Conservation (phyloP, 257 asterid genomes). For the Gardenia jasminoides region DNA sequence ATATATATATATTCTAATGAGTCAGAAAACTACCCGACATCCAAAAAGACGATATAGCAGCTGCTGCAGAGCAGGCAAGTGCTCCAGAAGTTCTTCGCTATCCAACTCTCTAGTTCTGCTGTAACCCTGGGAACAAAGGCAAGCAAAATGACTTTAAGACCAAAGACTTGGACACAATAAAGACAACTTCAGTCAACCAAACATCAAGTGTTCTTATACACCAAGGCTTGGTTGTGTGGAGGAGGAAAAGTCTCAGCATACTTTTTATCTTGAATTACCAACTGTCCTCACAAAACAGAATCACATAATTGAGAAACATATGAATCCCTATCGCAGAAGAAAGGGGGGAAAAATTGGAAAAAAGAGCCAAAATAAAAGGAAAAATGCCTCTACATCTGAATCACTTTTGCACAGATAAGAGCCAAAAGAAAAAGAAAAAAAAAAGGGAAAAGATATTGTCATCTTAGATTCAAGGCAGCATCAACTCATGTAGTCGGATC, state of each 20-base stretch:
- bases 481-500: neutral
- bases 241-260: neutral
- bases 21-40: slow-evolving; percentile 68
- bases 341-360: neutral
- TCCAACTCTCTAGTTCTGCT: slow-evolving; percentile 89
- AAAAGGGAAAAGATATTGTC: neutral
- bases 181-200: neutral
- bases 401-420: neutral
- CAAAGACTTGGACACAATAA: neutral
- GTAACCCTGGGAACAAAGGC: slow-evolving; percentile 59
- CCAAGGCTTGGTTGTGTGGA: neutral
- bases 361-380: too few relatives aligned
- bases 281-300: neutral
- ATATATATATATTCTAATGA: slow-evolving; percentile 14
- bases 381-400: neutral
- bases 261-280: neutral
- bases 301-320: neutral
- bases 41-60: slow-evolving; percentile 86
- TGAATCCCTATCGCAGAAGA: neutral
- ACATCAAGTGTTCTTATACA: neutral
- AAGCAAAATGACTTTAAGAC: slow-evolving; percentile 17
- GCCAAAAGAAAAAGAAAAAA: neutral
- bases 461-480: neutral
- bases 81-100: slow-evolving; percentile 85
- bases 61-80: slow-evolving; percentile 92